Evolutionary conservation across 306 rosid genomes (phyloP).

Genomic region (Quillaja saponaria): DNA sequence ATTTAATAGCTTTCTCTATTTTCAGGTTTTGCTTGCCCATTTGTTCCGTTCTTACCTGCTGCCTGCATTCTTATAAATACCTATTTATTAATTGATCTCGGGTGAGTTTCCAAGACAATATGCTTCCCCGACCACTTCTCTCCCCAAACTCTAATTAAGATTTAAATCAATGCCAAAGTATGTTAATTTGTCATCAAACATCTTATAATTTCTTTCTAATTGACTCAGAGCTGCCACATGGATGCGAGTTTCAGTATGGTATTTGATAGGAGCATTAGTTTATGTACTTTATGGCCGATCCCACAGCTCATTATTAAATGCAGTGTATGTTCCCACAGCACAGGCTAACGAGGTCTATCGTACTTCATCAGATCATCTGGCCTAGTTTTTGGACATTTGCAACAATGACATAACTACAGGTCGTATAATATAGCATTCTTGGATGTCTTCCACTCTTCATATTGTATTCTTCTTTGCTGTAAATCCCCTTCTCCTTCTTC

Average conservation of each 20-base stretch:
- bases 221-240: slow-evolving; percentile 56
- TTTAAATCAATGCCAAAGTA: not conserved
- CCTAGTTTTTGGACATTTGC: slow-evolving; percentile 28
- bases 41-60: slow-evolving; percentile 70
- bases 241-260: slow-evolving; percentile 62
- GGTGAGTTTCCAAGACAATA: slow-evolving; percentile 46
- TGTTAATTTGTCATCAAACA: too few relatives aligned
- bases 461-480: slow-evolving; percentile 17
- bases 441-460: slow-evolving; percentile 21
- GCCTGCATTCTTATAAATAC: slow-evolving; percentile 69
- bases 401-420: not conserved
- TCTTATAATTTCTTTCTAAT: slow-evolving; percentile 12
- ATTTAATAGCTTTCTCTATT: slow-evolving; percentile 8
- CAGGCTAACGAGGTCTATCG: slow-evolving; percentile 50
- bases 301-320: slow-evolving; percentile 63
- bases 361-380: slow-evolving; percentile 27
- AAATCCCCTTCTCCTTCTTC: not conserved
- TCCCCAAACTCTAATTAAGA: not conserved
- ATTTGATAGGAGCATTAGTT: slow-evolving; percentile 48
- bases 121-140: slow-evolving; percentile 5
- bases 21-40: slow-evolving; percentile 72
- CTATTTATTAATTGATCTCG: slow-evolving; percentile 63
- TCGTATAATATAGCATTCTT: slow-evolving; percentile 3
- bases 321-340: slow-evolving; percentile 57
- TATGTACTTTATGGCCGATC: slow-evolving; percentile 61